Base-by-base conservation (phyloP, 805 yeast species). In the Metschnikowia dekortorum region DNA sequence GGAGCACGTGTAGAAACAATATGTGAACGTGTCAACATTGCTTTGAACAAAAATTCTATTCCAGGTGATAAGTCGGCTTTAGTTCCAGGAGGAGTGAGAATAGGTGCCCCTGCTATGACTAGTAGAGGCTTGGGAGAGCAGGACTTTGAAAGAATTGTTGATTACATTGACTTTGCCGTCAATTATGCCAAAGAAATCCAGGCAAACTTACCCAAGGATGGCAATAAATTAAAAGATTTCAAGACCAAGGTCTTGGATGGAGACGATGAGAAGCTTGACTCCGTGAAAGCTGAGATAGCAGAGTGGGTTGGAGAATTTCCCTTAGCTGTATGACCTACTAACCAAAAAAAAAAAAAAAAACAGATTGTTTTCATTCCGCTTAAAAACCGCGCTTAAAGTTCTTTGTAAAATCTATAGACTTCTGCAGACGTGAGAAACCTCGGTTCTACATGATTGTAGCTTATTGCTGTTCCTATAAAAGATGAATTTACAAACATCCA, bases 31-130 rank as follows among this genome's bases (percentile, higher is more conserved):
- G 83, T 88, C 63, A 91, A 92, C 81, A 89, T 94, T 67, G 97
- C 98, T 39, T 82, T 90, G 61, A 94, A 94, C 83, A 94, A 94
- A 77, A 94, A 94, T 82, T 85, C 99, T 43, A 89, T 92, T 58
- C 98, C 99, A 56, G 97, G 97, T 67, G 99, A 92, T 75, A 89
- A 87, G 73, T 87, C 96, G 41, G 98, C 98, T 48, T 80, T 92
- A 57, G 92, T 90, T 57, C 98, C 99, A 68, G 92, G 96, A 62
- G 99, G 99, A 69, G 83, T 92, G 58, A 87, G 99, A 76, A 86
- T 92, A 55, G 99, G 99, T 66, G 87, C 99, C 46, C 99, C 99
- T 58, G 97, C 97, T 51, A 92, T 92, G 98, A 83, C 97, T 57
- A 89, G 97, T 52, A 89, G 99, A 77, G 99, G 99, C 59, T 82